A percentile compares a stretch with the other conserved stretches of the same genome.
These are phyloP conservation scores for Beta lomatogona DNA, from an alignment of 179 eudicot species.

Conservation along the genomic window DNA sequence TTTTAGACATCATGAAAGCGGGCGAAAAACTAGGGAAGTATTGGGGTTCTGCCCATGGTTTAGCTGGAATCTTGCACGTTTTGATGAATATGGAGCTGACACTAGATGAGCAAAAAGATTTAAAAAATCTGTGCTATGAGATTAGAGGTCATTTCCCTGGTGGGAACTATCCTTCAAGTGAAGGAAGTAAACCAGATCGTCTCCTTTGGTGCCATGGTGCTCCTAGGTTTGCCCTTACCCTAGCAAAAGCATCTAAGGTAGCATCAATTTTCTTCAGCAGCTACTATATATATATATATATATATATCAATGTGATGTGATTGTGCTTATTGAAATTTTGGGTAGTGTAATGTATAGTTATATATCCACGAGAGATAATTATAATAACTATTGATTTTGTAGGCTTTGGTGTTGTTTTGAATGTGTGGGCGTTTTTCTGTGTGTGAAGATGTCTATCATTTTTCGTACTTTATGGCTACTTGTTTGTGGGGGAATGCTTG, in stretches of 20 bases:
- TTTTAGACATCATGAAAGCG: conserved; percentile 45
- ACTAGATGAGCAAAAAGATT: conserved; percentile 57
- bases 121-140: conserved; percentile 59
- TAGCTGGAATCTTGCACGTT: conserved; percentile 79
- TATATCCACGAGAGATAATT: no score
- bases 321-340: no score
- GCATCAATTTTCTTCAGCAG: background rate
- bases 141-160: conserved; percentile 61
- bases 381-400: no score
- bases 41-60: conserved; percentile 89
- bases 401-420: no score
- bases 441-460: no score
- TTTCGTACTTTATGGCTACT: no score
- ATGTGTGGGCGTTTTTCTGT: no score
- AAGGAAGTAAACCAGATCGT: conserved; percentile 59
- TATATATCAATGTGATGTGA: no score
- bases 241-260: conserved; percentile 83
- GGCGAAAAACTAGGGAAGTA: conserved; percentile 63
- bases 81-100: conserved; percentile 64
- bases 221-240: conserved; percentile 70
- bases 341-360: no score
- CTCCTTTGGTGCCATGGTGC: conserved; percentile 94
- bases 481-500: no score
- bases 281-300: no score
- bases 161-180: conserved; percentile 84